Base-by-base conservation (phyloP, 345 rosid species). In the Lepidium sativum region DNA sequence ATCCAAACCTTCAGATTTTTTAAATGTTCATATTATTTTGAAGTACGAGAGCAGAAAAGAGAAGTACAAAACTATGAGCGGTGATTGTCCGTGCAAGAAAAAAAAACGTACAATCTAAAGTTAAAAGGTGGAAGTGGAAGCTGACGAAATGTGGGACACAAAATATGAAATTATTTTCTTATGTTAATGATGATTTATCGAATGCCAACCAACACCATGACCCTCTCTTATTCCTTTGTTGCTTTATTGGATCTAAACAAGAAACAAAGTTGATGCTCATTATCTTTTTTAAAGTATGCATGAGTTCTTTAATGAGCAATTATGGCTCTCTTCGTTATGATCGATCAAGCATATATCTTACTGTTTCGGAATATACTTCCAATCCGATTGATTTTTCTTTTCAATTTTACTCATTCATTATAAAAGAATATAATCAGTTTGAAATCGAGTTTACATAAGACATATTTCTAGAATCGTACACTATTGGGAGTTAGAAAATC, bases 111-210 rank as follows among this genome's bases (percentile, higher is more conserved):
- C 65, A 5, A 42, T 71, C 65, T 25, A 38, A 45, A 54, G 33
- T 10, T 25, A 13, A 29, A 39, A 18, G 51, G 43, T 45, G 51
- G 31, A 12, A 71, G 65, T 71, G 70, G 70, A 56, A 48, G 53
- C 75, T 64, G 75, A 71, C 65, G 65, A 55, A 21, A 32, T 11
- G 69, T 71, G 69, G 75, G 65, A 57, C 75, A 54, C 42, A 21
- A 20, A 37, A 37, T 55, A 55, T 3, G 48, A 62, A 12, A 35
- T 20, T 45, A 62, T 54, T 62, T 47, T 44, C 9, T 70, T 21
- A 44, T 34, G 8, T 25, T 52, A 21, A 69, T 50, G 6, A 41
- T 51, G 45, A 50, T n/a, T n/a, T 12, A 25, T 60, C 37, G 38
- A 40, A 50, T 67, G 53, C 44, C 43, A 60, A n/a, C 51, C 42